Percentiles rank a stretch among this genome's conserved stretches.
These are phyloP conservation scores for Pythium aquatile DNA, from an alignment of 352 stramenopile genomes.

Conservation along the genomic window DNA sequence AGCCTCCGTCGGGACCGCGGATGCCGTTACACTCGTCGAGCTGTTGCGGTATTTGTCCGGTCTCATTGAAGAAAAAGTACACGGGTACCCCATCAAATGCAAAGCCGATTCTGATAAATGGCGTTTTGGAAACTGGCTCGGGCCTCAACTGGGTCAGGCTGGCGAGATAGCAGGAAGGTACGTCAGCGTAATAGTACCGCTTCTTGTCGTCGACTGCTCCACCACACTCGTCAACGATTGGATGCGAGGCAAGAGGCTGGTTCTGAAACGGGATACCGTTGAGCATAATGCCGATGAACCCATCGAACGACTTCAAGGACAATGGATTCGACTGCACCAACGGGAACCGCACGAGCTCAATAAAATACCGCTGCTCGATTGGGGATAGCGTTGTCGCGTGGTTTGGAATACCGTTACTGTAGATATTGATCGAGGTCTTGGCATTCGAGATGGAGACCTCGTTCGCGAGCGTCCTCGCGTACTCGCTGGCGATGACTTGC, in stretches of 20 bases:
- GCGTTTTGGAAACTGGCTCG: not conserved
- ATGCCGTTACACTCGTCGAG: constrained; percentile 65
- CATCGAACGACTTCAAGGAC: constrained; percentile 20
- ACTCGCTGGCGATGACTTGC: not conserved
- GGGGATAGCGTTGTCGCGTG: constrained; percentile 22
- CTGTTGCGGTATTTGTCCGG: constrained; percentile 32
- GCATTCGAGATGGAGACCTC: constrained; percentile 49
- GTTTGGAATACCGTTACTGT: constrained; percentile 63
- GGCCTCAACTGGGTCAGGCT: constrained; percentile 8
- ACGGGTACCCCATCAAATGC: constrained; percentile 63
- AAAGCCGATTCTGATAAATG: constrained; percentile 47
- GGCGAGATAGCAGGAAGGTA: constrained; percentile 45
- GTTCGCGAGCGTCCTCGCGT: constrained; percentile 24
- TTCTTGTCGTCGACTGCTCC: constrained; percentile 40
- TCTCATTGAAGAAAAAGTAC: constrained; percentile 52
- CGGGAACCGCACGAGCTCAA: constrained; percentile 58
- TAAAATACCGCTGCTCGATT: constrained; percentile 47
- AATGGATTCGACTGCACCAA: constrained; percentile 32
- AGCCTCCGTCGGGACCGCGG: constrained; percentile 40
- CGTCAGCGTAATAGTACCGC: constrained; percentile 49
- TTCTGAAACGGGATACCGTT: constrained; percentile 61
- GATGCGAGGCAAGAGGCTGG: not conserved
- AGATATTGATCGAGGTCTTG: constrained; percentile 42
- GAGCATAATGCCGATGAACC: constrained; percentile 51
- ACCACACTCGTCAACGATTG: constrained; percentile 40